Base-by-base conservation (phyloP, 2,329 filamentous ascomycete species). In the Penicillium paneum region DNA sequence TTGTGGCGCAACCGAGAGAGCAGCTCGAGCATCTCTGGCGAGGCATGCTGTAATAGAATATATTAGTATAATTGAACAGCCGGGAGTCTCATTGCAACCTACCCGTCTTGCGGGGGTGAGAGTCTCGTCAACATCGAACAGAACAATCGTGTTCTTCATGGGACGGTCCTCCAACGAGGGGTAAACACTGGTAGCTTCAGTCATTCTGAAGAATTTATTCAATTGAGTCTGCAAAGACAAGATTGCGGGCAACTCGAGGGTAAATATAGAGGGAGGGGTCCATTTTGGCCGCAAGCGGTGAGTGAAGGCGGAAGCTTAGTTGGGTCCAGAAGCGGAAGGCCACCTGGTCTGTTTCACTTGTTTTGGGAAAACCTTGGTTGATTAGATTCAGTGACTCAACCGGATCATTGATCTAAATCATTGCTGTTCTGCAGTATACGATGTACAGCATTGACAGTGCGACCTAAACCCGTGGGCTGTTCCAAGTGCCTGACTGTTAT, bases 111-210 rank as follows among this genome's bases (percentile, higher is more conserved):
- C 87, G 39, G 86, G 88, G 15, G 91, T 94, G 64, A 99, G 84
- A 29, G 94, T 97, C 69, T 85, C 90, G 73, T 99, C 94, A 57
- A 99, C 94, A 76, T 99, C 94, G 76, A 99, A 99, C 61, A 99
- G 87, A 70, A 85, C 87, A 75, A 99, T 89, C 62, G 93, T 97
- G 81, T 94, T 91, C 79, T 92, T 90, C 75, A 97, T 78, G 40
- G 90, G 90, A 64, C 94, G 90, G 67, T 93, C 81, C 72, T 87
- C 83, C 63, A 97, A 84, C 59, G 91, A 84, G 53, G 91, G 88
- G 76, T 87, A 89, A 34, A 69, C 55, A 48, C 68, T 63, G 32
- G 67, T 61, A 49, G 67, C 69, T 53, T 66, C 68, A 12, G 68
- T 67, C 59, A 64, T 65, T 41, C 39, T 62, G 52, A 29, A 35